Base-by-base conservation (phyloP, 495 filamentous ascomycete species). In the Sabuloglossum arenarium region DNA sequence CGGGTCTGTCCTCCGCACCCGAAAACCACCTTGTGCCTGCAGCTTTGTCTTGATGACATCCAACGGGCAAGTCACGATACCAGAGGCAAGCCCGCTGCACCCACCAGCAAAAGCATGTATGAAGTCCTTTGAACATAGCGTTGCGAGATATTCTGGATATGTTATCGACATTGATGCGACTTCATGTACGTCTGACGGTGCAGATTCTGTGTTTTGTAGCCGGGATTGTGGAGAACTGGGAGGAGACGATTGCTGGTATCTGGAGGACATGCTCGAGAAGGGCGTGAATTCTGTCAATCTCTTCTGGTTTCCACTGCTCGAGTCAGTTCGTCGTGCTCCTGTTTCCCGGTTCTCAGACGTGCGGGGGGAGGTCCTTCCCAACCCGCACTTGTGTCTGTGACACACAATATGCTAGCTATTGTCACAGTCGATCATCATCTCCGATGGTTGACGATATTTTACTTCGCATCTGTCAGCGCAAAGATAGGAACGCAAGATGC, bases 41-140 rank as follows among this genome's bases (percentile, higher is more conserved):
- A 99, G 69, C 66, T 95, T 96, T 47, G 91, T 99, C 71, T 99
- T 99, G 64, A 99, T 97, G 53, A 99, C 91, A 74, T 99, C 91
- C 55, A 99, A 78, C 21, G 91, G 91, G 65, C 91, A 99, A 45
- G 91, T 97, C 60, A 96, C 87, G 42, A 97, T 78, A 8, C 91
- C 91, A 4, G 88, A 94, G 5, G 84, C 85, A 59, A 95, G 83
- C 55, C 91, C 91, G 53, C 88, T 90, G 37, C 82, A 73, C 10
- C 87, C 93, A 46, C 91, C 91, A 37, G 87, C 79, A 43, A 96
- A 72, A 46, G 85, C 75, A 63, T 79, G 72, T 31, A 84, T 68
- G 52, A 68, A 75, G 19, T 67, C 66, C 32, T 71, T 68, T 14
- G 80, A 78, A 4, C 80, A 59, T 21, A 60, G 62, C 54, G 74